Evolutionary conservation across 2,329 filamentous ascomycete genomes (phyloP), one percentile per base, ranked within the genome.

Genomic region (Cytospora schulzeri): DNA sequence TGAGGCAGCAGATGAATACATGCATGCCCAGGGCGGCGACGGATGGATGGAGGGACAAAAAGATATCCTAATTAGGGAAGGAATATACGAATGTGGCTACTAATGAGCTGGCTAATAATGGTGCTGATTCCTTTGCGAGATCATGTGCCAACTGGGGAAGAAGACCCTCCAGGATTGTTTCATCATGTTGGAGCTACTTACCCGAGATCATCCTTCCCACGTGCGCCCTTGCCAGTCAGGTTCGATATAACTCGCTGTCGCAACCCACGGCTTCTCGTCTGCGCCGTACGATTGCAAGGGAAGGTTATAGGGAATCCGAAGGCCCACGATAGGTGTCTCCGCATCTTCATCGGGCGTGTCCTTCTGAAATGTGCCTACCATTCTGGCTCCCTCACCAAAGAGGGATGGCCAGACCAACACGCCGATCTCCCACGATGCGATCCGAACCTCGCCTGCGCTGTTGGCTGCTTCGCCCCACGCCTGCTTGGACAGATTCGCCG

Each of bases 401-500:
- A 89, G 72, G 9, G 76, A 85, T 0, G 93, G 92, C 91, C 92
- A 96, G 0, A 96, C 83, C 55, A 96, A 73, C 1, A 97, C 91
- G 0, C 93, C 93, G 35, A 92, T 84, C 74, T 97, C 93, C 80
- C 89, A 97, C 33, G 91, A 95, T 64, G 89, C 88, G 31, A 96
- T 86, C 41, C 88, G 83, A 33, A 92, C 78, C 70, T 91, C 84
- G 0, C 85, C 86, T 0, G 81, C 78, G 3, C 79, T 74, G 66
- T 83, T 86, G 1, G 74, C 75, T 3, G 84, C 80, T 45, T 90
- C 87, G 1, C 93, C 93, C 93, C 93, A 97, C 0, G 93, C 93
- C 76, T 96, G 92, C 67, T 89, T 94, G 1, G 91, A 95, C 2
- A 97, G 75, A 70, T 96, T 97, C n/a, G 93, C 92, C n/a, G 91